A percentile compares a stretch with the other conserved stretches of the same genome.
Conservation (phyloP, 75 land plant species). For the Pinus albicaulis region DNA sequence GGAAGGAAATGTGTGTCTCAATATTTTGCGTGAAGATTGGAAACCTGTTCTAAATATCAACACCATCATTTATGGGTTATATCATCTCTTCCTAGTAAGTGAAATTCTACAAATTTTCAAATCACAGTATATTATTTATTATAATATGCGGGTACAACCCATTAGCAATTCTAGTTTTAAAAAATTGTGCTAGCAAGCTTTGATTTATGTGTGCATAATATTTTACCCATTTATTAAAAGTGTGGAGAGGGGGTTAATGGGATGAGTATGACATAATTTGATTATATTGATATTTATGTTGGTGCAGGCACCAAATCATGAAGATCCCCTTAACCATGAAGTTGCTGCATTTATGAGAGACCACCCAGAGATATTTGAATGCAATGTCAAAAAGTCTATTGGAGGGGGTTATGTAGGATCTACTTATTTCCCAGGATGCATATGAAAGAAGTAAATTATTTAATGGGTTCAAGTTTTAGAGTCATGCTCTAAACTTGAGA, state of each 20-base stretch:
- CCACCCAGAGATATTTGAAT: slow-evolving; percentile 53
- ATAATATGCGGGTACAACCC: no score
- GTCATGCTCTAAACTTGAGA: no score
- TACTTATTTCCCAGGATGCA: slow-evolving; percentile 46
- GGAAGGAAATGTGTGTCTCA: slow-evolving; percentile 92
- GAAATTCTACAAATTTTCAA: no score
- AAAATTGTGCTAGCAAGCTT: no score
- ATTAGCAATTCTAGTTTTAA: no score
- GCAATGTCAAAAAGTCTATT: slow-evolving; percentile 71
- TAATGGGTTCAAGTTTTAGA: no score
- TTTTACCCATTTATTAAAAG: no score
- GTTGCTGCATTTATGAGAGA: slow-evolving; percentile 65
- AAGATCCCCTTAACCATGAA: slow-evolving; percentile 79
- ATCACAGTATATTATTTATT: no score
- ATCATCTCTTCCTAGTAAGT: slow-evolving; percentile 70
- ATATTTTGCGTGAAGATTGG: slow-evolving; percentile 87
- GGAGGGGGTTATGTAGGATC: slow-evolving; percentile 63
- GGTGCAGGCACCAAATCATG: slow-evolving; percentile 74
- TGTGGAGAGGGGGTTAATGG: no score
- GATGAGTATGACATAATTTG: no score
- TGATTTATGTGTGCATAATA: no score
- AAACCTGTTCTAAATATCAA: slow-evolving; percentile 85
- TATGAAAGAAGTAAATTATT: slow-evolving; percentile 12
- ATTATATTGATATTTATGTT: no score
- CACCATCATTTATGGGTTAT: slow-evolving; percentile 75